Evolutionary conservation across 1,139 yeast species (phyloP), one percentile per base, ranked within the genome.

Genomic region (Kodamaea fungicola): DNA sequence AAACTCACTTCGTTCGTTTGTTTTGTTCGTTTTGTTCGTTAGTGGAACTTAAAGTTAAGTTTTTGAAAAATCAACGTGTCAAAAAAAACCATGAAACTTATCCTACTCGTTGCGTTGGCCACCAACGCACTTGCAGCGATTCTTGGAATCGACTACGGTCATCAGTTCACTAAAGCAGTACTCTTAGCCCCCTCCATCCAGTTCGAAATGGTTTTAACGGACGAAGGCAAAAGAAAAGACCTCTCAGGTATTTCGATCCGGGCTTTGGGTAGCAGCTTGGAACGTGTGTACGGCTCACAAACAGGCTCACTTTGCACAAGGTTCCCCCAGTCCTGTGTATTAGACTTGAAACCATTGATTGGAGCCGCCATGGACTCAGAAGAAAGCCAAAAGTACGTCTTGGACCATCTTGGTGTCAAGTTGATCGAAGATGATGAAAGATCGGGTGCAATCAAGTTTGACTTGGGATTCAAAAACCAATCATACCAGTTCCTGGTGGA

Each of bases 211-310:
- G 83, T 92, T 8, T 66, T 92, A 42, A 87, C 97, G 4, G 83
- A 87, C 30, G 97, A 92, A 54, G 86, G 96, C 6, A 88, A 89
- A 59, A 74, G 98, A 42, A 92, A 92, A 57, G 97, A 92, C 52
- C 68, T 80, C 8, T 75, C 90, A 2, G 96, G 95, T 1, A 52
- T 92, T 22, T 81, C 86, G 1, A 71, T 90, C 44, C 76, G 84
- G 46, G 50, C 66, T 8, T 47, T 55, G 7, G 67, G 64, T 2
- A 48, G 51, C 5, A 62, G 62, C 29, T 49, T 83, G 16, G 94
- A 84, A 53, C 73, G 97, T 46, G 65, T 78, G 1, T 90, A 83
- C 55, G 97, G 97, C 4, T 76, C 88, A 2, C 77, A 82, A 13
- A 87, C 92, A 1, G 74, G 80, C 12, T 74, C 87, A 1, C 67